phyloP scores from a whole-genome alignment of 78 protist genomes.

The Paratrimastix pyriformis region DNA sequence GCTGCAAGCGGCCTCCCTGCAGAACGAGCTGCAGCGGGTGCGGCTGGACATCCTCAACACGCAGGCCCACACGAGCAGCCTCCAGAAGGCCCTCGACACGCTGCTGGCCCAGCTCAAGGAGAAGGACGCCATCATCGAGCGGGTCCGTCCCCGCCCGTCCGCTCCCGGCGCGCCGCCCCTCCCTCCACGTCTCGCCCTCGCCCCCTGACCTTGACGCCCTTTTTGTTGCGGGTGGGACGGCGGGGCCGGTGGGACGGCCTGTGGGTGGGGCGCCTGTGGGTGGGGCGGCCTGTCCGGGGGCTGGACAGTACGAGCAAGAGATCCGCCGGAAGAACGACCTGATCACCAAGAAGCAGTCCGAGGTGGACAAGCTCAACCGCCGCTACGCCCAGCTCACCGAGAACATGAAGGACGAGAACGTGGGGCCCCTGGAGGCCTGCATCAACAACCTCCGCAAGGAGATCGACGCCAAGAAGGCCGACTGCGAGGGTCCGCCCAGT shows the following conservation, averaged over 20 bases:
- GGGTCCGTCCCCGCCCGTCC: too few relatives aligned
- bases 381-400: constrained; percentile 29
- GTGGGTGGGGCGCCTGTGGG: too few relatives aligned
- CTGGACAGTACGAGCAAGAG: constrained; percentile 41
- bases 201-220: too few relatives aligned
- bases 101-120: background rate
- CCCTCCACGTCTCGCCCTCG: too few relatives aligned
- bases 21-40: constrained; percentile 48
- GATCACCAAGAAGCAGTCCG: constrained; percentile 45
- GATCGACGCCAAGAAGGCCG: constrained; percentile 7
- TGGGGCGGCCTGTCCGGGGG: too few relatives aligned
- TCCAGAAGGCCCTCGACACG: background rate
- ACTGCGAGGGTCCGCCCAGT: constrained; percentile 9
- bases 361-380: constrained; percentile 45
- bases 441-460: constrained; percentile 30
- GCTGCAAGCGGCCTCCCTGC: constrained; percentile 21
- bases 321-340: constrained; percentile 37
- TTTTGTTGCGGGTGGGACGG: too few relatives aligned
- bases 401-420: constrained; percentile 23
- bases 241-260: too few relatives aligned
- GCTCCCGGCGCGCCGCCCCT: too few relatives aligned
- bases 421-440: constrained; percentile 60
- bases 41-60: constrained; percentile 41
- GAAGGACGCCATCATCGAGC: constrained; percentile 30
- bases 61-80: constrained; percentile 12